A percentile compares a stretch with the other conserved stretches of the same genome.
phyloP scores from a whole-genome alignment of 768 basidiomycete species.

The Pisolithus orientalis region DNA sequence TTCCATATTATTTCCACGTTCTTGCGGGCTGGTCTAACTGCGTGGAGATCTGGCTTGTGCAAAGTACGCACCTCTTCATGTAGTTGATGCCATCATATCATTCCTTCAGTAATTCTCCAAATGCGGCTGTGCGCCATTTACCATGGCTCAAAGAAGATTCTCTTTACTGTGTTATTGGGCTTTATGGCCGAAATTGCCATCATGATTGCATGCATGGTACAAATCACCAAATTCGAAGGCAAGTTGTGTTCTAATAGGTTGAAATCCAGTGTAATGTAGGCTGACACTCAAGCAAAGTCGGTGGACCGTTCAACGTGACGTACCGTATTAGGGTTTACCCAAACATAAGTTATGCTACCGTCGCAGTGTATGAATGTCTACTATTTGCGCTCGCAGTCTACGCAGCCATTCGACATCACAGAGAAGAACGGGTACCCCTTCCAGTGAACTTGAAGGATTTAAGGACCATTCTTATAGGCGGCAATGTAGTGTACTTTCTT shows the following conservation, averaged over 20 bases:
- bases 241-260: not conserved
- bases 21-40: not conserved
- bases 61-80: not conserved
- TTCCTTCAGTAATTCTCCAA: constrained; percentile 45
- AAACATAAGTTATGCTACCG: not conserved
- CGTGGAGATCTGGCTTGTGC: not conserved
- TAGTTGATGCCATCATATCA: not conserved
- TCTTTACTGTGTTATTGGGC: constrained; percentile 37
- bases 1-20: not conserved
- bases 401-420: not conserved
- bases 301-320: not conserved
- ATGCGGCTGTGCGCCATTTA: constrained; percentile 61
- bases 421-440: not conserved
- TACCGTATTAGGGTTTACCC: not conserved
- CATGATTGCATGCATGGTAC: not conserved
- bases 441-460: not conserved
- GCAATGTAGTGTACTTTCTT: not conserved
- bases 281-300: not conserved
- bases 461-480: not conserved
- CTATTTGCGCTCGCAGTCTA: not conserved
- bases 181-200: constrained; percentile 30
- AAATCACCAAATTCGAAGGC: not conserved
- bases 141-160: constrained; percentile 44
- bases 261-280: not conserved
- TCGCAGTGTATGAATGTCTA: not conserved